Conservation (phyloP, 129 eudicot species). For the Sambucus nigra region DNA sequence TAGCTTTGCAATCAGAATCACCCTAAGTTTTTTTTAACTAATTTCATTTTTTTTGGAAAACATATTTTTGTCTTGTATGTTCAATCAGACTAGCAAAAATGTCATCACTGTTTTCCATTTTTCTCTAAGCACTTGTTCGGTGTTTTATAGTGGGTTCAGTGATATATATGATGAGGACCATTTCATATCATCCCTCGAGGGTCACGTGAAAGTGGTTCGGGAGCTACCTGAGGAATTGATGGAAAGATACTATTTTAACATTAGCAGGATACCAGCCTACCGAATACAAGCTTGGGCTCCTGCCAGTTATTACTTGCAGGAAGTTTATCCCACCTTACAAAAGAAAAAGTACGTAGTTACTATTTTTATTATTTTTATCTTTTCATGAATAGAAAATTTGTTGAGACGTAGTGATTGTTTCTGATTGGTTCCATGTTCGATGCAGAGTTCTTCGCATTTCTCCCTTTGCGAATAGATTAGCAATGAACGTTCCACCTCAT, state of each 20-base stretch:
- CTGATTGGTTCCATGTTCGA: conserved; percentile 11
- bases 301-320: conserved; percentile 49
- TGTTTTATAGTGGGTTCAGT: conserved; percentile 54
- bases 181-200: conserved; percentile 52
- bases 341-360: conserved; percentile 41
- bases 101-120: neutral
- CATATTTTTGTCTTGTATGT: too few relatives aligned
- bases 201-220: conserved; percentile 41
- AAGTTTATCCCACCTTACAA: conserved; percentile 61
- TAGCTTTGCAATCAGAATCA: too few relatives aligned
- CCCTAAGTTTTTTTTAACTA: too few relatives aligned
- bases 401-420: neutral
- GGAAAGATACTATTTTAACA: conserved; percentile 54
- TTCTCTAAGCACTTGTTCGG: conserved; percentile 2
- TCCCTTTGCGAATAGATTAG: conserved; percentile 86
- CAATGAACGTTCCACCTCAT: conserved; percentile 58
- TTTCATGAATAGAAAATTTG: neutral
- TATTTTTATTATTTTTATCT: neutral
- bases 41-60: too few relatives aligned
- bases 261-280: conserved; percentile 45
- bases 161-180: conserved; percentile 91
- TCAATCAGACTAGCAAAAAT: neutral
- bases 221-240: conserved; percentile 54
- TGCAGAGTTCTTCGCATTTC: conserved; percentile 68
- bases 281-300: conserved; percentile 88